Evolutionary conservation across 2,329 filamentous ascomycete genomes (phyloP).

Genomic region (Trichoderma harzianum): DNA sequence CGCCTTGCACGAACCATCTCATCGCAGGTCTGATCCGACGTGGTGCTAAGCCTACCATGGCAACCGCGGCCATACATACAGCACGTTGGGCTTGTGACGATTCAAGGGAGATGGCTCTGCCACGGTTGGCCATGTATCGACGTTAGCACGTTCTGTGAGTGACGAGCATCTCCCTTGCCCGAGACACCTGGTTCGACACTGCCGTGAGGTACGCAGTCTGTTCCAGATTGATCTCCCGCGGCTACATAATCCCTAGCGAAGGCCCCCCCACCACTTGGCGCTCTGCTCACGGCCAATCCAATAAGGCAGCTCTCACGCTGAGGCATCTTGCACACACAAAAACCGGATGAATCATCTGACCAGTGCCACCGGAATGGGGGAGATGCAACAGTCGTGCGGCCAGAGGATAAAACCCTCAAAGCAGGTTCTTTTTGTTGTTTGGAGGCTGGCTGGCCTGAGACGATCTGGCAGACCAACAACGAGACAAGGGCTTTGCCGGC

Average conservation of each 20-base stretch:
- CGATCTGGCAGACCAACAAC: background rate
- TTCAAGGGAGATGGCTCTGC: background rate
- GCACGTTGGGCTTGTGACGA: background rate
- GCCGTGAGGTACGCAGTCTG: conserved; percentile 7
- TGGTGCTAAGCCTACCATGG: background rate
- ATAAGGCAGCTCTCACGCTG: background rate
- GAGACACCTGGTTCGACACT: conserved; percentile 17
- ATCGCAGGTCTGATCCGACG: background rate
- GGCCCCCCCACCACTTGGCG: conserved; percentile 6
- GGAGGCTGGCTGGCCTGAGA: background rate
- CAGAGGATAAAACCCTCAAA: background rate
- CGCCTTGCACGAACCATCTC: conserved; percentile 2
- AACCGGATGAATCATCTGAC: background rate
- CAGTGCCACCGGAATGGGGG: background rate
- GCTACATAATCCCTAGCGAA: conserved; percentile 13
- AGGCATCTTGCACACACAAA: background rate
- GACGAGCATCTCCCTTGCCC: conserved; percentile 12
- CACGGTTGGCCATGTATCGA: background rate
- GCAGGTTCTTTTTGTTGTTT: background rate
- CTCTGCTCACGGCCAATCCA: background rate
- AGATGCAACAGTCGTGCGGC: background rate
- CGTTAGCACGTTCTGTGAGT: background rate
- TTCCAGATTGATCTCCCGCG: conserved; percentile 22
- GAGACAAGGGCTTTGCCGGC: background rate
- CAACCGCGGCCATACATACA: background rate